phyloP scores from a whole-genome alignment of 805 yeast genomes.

The Yarrowia porcina region DNA sequence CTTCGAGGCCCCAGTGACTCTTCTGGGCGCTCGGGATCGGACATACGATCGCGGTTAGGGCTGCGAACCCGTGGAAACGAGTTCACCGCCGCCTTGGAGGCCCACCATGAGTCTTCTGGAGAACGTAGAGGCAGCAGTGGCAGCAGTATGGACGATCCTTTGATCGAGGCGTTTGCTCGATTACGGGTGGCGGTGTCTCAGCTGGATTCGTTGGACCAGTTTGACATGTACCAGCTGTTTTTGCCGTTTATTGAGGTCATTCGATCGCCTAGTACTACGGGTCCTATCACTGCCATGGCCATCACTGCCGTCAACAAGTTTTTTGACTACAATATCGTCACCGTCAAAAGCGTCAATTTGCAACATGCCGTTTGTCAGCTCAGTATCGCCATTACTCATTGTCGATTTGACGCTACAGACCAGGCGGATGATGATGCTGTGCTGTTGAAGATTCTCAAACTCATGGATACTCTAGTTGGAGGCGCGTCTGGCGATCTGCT shows the following conservation, averaged over 20 bases:
- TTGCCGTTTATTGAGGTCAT: conserved; percentile 86
- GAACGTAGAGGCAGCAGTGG: not conserved
- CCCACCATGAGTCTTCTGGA: conserved; percentile 16
- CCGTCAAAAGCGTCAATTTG: conserved; percentile 51
- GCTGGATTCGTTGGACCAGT: conserved; percentile 48
- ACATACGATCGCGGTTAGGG: conserved; percentile 44
- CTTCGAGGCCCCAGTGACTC: conserved; percentile 37
- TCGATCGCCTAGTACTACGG: conserved; percentile 80
- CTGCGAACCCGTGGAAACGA: conserved; percentile 41
- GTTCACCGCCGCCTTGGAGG: conserved; percentile 37
- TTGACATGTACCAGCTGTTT: conserved; percentile 69
- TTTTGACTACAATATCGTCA: conserved; percentile 65
- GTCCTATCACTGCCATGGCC: conserved; percentile 79
- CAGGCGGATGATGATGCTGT: conserved; percentile 91
- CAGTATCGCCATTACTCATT: conserved; percentile 77
- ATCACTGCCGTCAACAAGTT: conserved; percentile 72
- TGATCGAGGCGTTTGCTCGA: conserved; percentile 75
- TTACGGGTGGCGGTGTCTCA: conserved; percentile 67
- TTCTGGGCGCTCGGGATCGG: not conserved
- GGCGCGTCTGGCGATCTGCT: conserved; percentile 64
- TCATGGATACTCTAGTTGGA: conserved; percentile 64
- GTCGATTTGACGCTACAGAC: conserved; percentile 93
- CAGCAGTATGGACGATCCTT: conserved; percentile 60
- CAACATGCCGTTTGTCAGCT: conserved; percentile 60
- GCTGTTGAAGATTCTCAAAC: conserved; percentile 71